Evolutionary conservation across 176 grass and related monocot species (phyloP), one percentile per base, ranked within the genome.

Genomic region (Zoysia pacifica): DNA sequence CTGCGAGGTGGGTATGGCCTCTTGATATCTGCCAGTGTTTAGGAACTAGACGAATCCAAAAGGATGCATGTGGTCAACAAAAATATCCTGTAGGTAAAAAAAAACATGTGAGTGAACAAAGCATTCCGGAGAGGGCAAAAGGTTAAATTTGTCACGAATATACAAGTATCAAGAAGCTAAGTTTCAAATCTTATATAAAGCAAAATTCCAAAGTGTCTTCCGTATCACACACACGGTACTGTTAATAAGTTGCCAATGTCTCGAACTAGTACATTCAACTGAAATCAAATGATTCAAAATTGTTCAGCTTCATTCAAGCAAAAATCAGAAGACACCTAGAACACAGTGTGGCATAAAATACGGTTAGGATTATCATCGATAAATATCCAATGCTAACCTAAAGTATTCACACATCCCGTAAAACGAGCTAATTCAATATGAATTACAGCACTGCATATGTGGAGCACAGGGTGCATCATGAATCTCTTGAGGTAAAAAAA

Each of bases 11-110:
- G 73, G 67, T 81, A 62, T 48, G 81, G 47, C 51, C 46, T 87
- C 85, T 69, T 87, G 67, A 81, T 84, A 91, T 75, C 85, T 87
- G 89, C 89, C 89, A 91, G 89, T 77, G 67, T 84, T 81, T 63
- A 91, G 52, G 76, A 68, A 87, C 89, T 87, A 91, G 54, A 84
- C 47, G 42, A 61, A 53, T 87, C 81, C 81, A 54, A 46, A 58
- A 49, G 77, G 81, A 64, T 48, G 84, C 66, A 87, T 87, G 4
- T 20, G 65, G 51, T 77, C 12, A 5, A 28, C 40, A 38, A 28
- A 40, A 20, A 58, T 28, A n/a, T 47, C 81, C 89, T 87, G 81
- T 52, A 81, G 18, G 9, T 58, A 87, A 58, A 56, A 5, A 3
- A 38, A 66, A 44, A 11, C 41, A 48, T 5, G 47, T 72, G 59